These are phyloP conservation scores for Zizania palustris DNA, from an alignment of 202 grass and related monocot genomes.

Conservation along the genomic window DNA sequence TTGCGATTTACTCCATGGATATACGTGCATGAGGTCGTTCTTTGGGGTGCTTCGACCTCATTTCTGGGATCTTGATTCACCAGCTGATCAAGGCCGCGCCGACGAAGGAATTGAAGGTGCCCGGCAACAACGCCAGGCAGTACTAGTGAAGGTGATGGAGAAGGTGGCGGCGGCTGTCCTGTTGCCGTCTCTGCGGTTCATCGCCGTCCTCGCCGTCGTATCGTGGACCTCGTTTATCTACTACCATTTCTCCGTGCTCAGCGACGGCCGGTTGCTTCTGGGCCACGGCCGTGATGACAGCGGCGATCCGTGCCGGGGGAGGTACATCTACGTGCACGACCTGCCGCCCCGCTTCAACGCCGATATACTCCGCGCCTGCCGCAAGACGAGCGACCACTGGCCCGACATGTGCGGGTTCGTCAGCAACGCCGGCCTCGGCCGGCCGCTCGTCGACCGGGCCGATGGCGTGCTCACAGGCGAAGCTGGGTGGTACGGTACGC, in stretches of 20 bases:
- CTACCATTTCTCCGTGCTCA: slow-evolving; percentile 55
- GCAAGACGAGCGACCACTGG: slow-evolving; percentile 57
- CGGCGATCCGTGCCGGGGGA: slow-evolving; percentile 56
- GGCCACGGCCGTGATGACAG: background rate
- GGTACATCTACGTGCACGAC: slow-evolving; percentile 69
- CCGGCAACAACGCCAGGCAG: background rate
- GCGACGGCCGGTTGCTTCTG: slow-evolving; percentile 3
- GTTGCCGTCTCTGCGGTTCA: slow-evolving; percentile 44
- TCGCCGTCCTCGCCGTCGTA: slow-evolving; percentile 41
- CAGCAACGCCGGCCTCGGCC: slow-evolving; percentile 67
- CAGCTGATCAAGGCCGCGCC: slow-evolving; percentile 30
- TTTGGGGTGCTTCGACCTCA: background rate
- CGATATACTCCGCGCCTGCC: slow-evolving; percentile 64
- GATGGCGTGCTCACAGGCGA: slow-evolving; percentile 50
- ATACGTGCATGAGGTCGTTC: background rate
- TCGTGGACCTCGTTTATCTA: slow-evolving; percentile 63
- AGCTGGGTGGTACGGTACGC: slow-evolving; percentile 65
- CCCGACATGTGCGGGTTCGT: slow-evolving; percentile 63
- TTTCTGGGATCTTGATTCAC: background rate
- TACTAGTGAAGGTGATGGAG: slow-evolving; percentile 38
- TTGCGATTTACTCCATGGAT: slow-evolving; percentile 2
- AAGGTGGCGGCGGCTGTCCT: slow-evolving; percentile 22
- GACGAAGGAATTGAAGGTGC: slow-evolving; percentile 12
- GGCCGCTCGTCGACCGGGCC: slow-evolving; percentile 38
- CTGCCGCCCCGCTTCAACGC: slow-evolving; percentile 67